phyloP scores from a whole-genome alignment of 2,329 filamentous ascomycete genomes.

The Aspergillus ochraceoroseus region DNA sequence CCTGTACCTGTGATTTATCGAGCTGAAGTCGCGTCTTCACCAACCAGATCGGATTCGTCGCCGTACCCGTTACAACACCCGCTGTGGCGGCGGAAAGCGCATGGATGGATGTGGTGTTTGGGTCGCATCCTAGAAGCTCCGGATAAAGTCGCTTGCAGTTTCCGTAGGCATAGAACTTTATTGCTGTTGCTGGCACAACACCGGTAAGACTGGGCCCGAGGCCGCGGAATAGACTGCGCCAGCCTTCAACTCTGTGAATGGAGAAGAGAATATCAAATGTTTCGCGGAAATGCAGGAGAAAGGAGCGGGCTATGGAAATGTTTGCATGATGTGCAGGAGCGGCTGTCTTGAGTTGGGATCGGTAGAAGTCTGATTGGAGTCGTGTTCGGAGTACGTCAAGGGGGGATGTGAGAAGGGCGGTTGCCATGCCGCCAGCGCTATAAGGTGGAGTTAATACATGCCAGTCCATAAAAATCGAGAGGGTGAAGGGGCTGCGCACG shows the following conservation, averaged over 20 bases:
- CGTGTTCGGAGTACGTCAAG: slow-evolving; percentile 98
- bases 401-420: slow-evolving; percentile 85
- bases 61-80: slow-evolving; percentile 35
- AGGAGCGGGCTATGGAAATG: slow-evolving; percentile 50
- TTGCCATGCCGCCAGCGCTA: slow-evolving; percentile 69
- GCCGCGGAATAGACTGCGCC: slow-evolving; percentile 37
- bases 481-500: slow-evolving; percentile 24
- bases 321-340: slow-evolving; percentile 53
- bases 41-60: slow-evolving; percentile 41
- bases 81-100: slow-evolving; percentile 34
- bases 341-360: slow-evolving; percentile 61
- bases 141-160: slow-evolving; percentile 37
- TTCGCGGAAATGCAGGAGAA: slow-evolving; percentile 49
- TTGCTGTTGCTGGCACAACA: slow-evolving; percentile 39
- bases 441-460: not conserved
- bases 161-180: slow-evolving; percentile 40
- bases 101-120: slow-evolving; percentile 33
- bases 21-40: slow-evolving; percentile 66
- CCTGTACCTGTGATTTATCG: slow-evolving; percentile 33
- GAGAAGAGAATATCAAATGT: slow-evolving; percentile 35
- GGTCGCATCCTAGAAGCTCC: slow-evolving; percentile 25
- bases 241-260: slow-evolving; percentile 38
- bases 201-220: slow-evolving; percentile 38
- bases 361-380: slow-evolving; percentile 90
- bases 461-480: not conserved